These are phyloP conservation scores for Myxozyma sirexii DNA, from an alignment of 805 yeast genomes.

Conservation along the genomic window DNA sequence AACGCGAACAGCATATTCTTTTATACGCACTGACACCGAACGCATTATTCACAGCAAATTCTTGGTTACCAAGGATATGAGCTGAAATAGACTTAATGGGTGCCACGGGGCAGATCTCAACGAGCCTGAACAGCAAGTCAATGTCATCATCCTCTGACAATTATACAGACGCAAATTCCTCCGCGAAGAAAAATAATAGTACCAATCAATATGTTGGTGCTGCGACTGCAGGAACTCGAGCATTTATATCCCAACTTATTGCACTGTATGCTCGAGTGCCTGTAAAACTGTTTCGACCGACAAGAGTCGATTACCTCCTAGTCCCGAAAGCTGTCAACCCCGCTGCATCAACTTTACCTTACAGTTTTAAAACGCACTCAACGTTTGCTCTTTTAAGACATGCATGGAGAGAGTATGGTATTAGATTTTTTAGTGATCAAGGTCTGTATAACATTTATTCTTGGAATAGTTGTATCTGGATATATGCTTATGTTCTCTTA, in stretches of 20 bases:
- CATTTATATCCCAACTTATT: slow-evolving; percentile 69
- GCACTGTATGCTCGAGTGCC: slow-evolving; percentile 78
- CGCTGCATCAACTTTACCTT: slow-evolving; percentile 39
- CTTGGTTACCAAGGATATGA: no score
- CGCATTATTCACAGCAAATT: neutral
- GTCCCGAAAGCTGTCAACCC: slow-evolving; percentile 45
- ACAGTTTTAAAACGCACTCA: slow-evolving; percentile 66
- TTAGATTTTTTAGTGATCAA: slow-evolving; percentile 83
- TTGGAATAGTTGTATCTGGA: no score
- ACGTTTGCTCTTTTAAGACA: slow-evolving; percentile 71
- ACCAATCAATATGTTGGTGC: slow-evolving; percentile 57
- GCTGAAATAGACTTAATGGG: neutral
- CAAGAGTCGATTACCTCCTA: slow-evolving; percentile 77
- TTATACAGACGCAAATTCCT: neutral
- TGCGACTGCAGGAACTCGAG: slow-evolving; percentile 83
- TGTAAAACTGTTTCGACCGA: slow-evolving; percentile 85
- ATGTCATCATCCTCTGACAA: neutral
- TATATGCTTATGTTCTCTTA: slow-evolving; percentile 21
- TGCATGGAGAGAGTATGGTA: slow-evolving; percentile 76
- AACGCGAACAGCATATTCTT: neutral
- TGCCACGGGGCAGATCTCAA: neutral
- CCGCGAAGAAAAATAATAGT: neutral
- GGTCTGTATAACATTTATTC: no score
- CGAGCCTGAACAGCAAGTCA: neutral
- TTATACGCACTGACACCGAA: neutral